These are phyloP conservation scores for Peziza echinospora DNA, from an alignment of 495 filamentous ascomycete genomes.

Conservation along the genomic window DNA sequence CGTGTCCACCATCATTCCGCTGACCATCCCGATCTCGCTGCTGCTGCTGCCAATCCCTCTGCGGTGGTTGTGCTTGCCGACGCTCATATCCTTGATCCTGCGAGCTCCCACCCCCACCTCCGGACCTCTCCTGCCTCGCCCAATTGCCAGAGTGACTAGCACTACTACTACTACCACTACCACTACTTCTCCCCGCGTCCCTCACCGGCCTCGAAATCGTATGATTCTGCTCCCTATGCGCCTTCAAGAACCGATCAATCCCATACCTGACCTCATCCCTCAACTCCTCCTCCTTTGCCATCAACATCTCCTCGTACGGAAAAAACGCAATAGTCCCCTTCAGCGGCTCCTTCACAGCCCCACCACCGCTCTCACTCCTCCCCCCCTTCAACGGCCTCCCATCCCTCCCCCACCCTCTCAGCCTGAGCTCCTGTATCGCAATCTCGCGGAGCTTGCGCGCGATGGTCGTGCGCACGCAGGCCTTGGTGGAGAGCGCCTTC, in stretches of 20 bases:
- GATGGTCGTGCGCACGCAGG: background rate
- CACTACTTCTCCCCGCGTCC: too few species aligned
- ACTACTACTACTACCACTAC: too few species aligned
- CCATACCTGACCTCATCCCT: background rate
- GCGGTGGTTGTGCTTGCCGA: too few species aligned
- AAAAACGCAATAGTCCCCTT: background rate
- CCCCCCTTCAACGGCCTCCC: background rate
- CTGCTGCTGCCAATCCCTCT: too few species aligned
- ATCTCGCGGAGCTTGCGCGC: background rate
- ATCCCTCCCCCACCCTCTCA: background rate
- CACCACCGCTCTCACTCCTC: background rate
- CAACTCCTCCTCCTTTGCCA: background rate
- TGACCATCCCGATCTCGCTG: too few species aligned
- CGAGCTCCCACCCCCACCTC: too few species aligned
- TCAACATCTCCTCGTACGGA: background rate
- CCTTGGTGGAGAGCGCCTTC: background rate
- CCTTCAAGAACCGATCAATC: background rate
- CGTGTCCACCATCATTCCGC: too few species aligned
- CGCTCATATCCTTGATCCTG: too few species aligned
- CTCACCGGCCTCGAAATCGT: too few species aligned
- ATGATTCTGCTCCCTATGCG: too few species aligned
- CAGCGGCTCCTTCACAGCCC: background rate
- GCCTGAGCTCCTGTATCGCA: background rate
- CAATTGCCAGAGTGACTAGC: too few species aligned
- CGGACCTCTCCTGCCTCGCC: too few species aligned